A percentile compares a stretch with the other conserved stretches of the same genome.
Evolutionary conservation across 2,329 filamentous ascomycete species (phyloP).

Genomic region (Amauroascus niger): DNA sequence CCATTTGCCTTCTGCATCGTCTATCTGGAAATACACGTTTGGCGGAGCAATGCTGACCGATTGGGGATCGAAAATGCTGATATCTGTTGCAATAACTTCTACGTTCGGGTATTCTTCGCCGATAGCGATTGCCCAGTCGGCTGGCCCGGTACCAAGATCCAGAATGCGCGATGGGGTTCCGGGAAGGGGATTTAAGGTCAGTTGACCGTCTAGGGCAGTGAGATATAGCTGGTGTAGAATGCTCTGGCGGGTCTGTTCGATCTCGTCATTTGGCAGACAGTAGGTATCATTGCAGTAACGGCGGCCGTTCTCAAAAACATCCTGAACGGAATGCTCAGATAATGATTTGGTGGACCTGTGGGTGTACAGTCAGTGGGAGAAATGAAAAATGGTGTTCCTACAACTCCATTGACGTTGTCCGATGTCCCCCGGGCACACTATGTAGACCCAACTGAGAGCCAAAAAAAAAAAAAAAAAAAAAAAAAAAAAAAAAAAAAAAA

Average conservation of each 20-base stretch:
- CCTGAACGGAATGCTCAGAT: conserved; percentile 39
- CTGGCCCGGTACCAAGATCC: conserved; percentile 42
- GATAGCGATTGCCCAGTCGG: conserved; percentile 20
- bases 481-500: background rate
- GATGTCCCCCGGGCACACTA: background rate
- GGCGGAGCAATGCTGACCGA: conserved; percentile 28
- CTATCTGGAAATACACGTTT: conserved; percentile 42
- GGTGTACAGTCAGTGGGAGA: conserved; percentile 13
- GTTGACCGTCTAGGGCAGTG: conserved; percentile 29
- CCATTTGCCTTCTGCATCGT: conserved; percentile 41
- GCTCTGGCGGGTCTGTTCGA: conserved; percentile 53
- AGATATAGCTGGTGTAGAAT: conserved; percentile 56
- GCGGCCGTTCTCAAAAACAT: conserved; percentile 51
- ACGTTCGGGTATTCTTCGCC: conserved; percentile 31
- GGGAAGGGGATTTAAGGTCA: conserved; percentile 27
- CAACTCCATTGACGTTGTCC: background rate
- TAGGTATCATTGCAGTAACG: conserved; percentile 53
- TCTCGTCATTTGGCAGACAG: conserved; percentile 57
- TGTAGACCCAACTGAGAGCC: background rate
- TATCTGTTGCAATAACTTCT: conserved; percentile 41
- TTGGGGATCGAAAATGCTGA: conserved; percentile 37
- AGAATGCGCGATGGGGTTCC: conserved; percentile 26
- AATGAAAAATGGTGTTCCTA: background rate
- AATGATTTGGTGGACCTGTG: conserved; percentile 32
- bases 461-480: too few species aligned